Evolutionary conservation across 805 yeast species (phyloP).

Genomic region (Candida takata): DNA sequence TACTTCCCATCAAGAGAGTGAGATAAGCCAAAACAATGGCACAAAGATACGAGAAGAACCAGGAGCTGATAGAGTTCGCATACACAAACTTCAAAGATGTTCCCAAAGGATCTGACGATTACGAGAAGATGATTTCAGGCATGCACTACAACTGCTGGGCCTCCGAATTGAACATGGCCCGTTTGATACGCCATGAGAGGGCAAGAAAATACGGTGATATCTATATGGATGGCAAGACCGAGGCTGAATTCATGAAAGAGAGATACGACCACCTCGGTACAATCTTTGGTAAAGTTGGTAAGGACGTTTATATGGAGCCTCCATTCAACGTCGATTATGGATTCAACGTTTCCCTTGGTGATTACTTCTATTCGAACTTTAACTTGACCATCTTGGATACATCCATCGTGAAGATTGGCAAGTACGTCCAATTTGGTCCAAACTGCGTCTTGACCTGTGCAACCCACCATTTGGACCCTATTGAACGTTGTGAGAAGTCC

Average conservation of each 20-base stretch:
- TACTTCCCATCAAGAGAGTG: too few relatives aligned
- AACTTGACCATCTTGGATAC: slow-evolving; percentile 49
- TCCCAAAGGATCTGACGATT: slow-evolving; percentile 29
- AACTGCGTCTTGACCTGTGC: slow-evolving; percentile 54
- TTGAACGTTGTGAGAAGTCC: slow-evolving; percentile 27
- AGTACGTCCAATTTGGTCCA: slow-evolving; percentile 56
- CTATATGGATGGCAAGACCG: slow-evolving; percentile 22
- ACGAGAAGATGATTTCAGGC: slow-evolving; percentile 51
- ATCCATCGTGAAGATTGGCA: slow-evolving; percentile 53
- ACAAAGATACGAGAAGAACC: slow-evolving; percentile 22
- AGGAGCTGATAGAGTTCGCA: slow-evolving; percentile 17
- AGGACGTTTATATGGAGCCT: slow-evolving; percentile 39
- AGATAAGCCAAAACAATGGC: slow-evolving; percentile 13
- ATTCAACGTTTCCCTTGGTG: slow-evolving; percentile 49
- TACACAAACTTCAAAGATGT: slow-evolving; percentile 17
- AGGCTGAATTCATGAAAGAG: slow-evolving; percentile 31
- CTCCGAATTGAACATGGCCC: slow-evolving; percentile 21
- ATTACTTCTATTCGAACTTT: slow-evolving; percentile 54
- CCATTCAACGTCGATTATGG: slow-evolving; percentile 67
- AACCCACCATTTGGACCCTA: slow-evolving; percentile 53
- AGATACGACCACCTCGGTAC: slow-evolving; percentile 25
- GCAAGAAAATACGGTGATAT: slow-evolving; percentile 24
- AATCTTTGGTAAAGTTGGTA: slow-evolving; percentile 41
- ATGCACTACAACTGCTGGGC: slow-evolving; percentile 34
- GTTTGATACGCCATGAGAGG: slow-evolving; percentile 23